A percentile compares a stretch with the other conserved stretches of the same genome.
These are phyloP conservation scores for Fagopyrum homotropicum DNA, from an alignment of 148 eudicot species.

Conservation along the genomic window DNA sequence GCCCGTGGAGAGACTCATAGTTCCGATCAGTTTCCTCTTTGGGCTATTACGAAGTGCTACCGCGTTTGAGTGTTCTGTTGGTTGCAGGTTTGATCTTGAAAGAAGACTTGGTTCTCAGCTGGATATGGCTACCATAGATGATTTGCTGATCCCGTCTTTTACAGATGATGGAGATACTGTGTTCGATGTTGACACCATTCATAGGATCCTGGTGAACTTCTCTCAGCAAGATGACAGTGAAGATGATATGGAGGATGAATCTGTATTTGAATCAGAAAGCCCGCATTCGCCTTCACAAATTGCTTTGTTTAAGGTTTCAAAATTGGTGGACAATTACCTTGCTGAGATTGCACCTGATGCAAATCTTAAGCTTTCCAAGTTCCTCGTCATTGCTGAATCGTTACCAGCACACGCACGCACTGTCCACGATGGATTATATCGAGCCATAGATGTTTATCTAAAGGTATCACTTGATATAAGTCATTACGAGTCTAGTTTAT, in stretches of 20 bases:
- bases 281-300: slow-evolving; percentile 75
- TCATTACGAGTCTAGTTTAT: no score
- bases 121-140: slow-evolving; percentile 79
- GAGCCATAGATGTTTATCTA: slow-evolving; percentile 82
- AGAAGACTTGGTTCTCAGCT: slow-evolving; percentile 86
- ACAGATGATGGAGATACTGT: slow-evolving; percentile 68
- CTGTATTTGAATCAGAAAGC: slow-evolving; percentile 59
- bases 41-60: slow-evolving; percentile 71
- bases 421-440: slow-evolving; percentile 68
- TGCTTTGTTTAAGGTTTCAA: slow-evolving; percentile 70
- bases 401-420: slow-evolving; percentile 82
- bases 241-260: slow-evolving; percentile 53
- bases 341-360: slow-evolving; percentile 92
- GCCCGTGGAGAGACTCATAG: slow-evolving; percentile 69
- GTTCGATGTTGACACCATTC: slow-evolving; percentile 88
- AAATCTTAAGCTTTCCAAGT: slow-evolving; percentile 74
- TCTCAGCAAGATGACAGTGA: slow-evolving; percentile 88
- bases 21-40: slow-evolving; percentile 73
- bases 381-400: slow-evolving; percentile 71
- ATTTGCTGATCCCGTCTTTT: slow-evolving; percentile 82
- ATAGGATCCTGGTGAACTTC: slow-evolving; percentile 72
- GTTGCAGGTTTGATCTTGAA: slow-evolving; percentile 80
- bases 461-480: slow-evolving; percentile 33
- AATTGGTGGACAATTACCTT: slow-evolving; percentile 77
- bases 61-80: slow-evolving; percentile 53